Base-by-base conservation (phyloP, 1,139 yeast genomes). In the Zygosaccharomyces pseudobailii region DNA sequence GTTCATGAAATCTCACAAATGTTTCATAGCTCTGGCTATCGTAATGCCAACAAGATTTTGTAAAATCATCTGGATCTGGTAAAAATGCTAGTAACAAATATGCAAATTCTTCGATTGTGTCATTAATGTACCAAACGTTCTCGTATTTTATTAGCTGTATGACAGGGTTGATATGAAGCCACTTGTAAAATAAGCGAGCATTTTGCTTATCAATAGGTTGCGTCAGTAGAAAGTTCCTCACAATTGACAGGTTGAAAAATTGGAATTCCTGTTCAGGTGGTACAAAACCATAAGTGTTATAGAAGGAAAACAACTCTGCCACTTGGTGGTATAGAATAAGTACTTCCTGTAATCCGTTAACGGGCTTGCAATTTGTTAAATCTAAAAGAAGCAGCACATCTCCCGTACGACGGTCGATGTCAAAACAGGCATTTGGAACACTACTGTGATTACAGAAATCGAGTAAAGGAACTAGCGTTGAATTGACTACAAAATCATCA, bases 371-470 rank as follows among this genome's bases (percentile, higher is more conserved):
- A 39, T 55, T 41, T 4, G 52, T 50, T 8, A 46, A 17, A 22
- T 69, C 69, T 10, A 68, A 51, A 21, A 65, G 62, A 40, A 79
- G 62, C 0, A 83, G 37, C 2, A 82, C 68, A 47, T 79, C 85
- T 2, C 69, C 64, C 3, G 68, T 72, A 0, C 47, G 36, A 21
- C 72, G 67, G 59, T 82, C 88, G 10, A 82, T 72, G 60, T 84
- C 92, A 65, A 82, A 84, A 54, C 70, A 73, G 0, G 85, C 76
- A 61, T 80, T 82, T 41, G 69, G 66, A 36, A 63, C 67, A 38
- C 66, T 68, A 38, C 66, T 67, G 59, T 84, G 92, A 58, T 84
- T 84, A 4, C 77, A 86, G 70, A 78, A 84, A 61, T 84, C 92
- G 28, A 84, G 59, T 0, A 81, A 54, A 0, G 92, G 89, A 0